Conservation (phyloP, 2,329 filamentous ascomycete genomes). For the Paracorniculantispora psalliotae region DNA sequence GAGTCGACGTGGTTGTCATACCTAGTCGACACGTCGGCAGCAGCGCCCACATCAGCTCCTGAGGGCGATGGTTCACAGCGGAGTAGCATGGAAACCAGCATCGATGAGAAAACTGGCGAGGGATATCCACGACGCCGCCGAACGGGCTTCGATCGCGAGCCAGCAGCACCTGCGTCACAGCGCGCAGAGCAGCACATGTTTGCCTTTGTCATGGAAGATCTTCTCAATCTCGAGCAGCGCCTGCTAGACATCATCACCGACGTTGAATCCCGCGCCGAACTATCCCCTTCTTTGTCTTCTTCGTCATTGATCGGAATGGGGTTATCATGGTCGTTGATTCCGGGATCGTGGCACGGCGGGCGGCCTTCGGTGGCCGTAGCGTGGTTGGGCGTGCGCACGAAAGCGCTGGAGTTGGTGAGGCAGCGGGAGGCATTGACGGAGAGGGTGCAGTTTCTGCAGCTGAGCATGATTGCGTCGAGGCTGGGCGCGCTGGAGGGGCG, state of each 20-base stretch:
- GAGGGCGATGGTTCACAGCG: conserved; percentile 18
- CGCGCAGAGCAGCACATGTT: conserved; percentile 42
- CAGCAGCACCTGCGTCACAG: conserved; percentile 17
- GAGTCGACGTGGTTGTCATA: conserved; percentile 42
- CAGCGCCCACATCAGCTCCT: background rate
- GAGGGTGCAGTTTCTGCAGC: conserved; percentile 43
- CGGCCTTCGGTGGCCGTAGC: conserved; percentile 36
- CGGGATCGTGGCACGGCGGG: conserved; percentile 34
- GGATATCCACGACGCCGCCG: background rate
- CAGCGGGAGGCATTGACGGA: conserved; percentile 41
- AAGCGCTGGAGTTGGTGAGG: conserved; percentile 40
- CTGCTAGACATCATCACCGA: conserved; percentile 41
- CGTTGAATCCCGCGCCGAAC: conserved; percentile 30
- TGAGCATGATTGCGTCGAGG: conserved; percentile 43
- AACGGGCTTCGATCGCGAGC: conserved; percentile 11
- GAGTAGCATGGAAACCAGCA: background rate
- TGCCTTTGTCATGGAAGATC: conserved; percentile 42
- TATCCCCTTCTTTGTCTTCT: background rate
- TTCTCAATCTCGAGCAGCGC: conserved; percentile 38
- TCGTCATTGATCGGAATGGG: conserved; percentile 16
- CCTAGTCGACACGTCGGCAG: conserved; percentile 30
- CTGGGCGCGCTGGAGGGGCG: conserved; percentile 32
- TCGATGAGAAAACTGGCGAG: background rate
- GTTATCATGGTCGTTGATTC: conserved; percentile 33
- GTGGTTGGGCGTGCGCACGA: conserved; percentile 40